Base-by-base conservation (phyloP, 768 basidiomycete species). In the Xanthoconium purpureum region DNA sequence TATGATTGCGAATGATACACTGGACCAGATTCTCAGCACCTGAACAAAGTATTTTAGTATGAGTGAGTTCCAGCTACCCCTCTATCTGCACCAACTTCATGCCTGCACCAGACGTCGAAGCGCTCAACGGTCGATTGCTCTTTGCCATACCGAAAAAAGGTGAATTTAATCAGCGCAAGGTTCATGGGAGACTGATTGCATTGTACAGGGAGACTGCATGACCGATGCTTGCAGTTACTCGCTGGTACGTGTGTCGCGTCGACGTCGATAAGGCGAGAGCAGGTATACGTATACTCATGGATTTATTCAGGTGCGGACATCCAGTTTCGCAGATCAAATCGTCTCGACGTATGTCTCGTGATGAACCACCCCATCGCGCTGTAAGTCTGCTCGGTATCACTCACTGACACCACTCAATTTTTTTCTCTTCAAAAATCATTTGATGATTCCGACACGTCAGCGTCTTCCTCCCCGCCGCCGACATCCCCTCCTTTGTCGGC, bases 81-180 rank as follows among this genome's bases (percentile, higher is more conserved):
- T 14, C 28, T 0, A 10, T 28, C 14, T 44, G 11, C 17, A 8
- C 35, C 28, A 18, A 35, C 45, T 57, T 24, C 20, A 48, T 32
- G n/a, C 20, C 30, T 5, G 4, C 1, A 1, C 20, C 37, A 83
- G 86, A 94, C 70, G 70, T 81, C n/a, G 91, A 94, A 61, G 75
- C 86, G 18, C 80, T 98, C 52, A 81, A 91, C 58, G 94, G 92
- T 46, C 84, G 94, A 42, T 68, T 96, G 58, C 78, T 99, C 38
- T 96, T 99, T 63, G 96, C 95, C 10, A 91, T 99, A 63, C 96
- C 96, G 2, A 98, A 98, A 79, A 99, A 98, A 84, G 96, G 96
- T 87, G 30, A 60, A 61, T 64, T 38, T 39, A 20, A 18, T 36
- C n/a, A 15, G 0, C 20, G 18, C 32, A n/a, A 13, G 12, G 10